Base-by-base conservation (phyloP, 805 yeast genomes). In the Babjeviella inositovora region DNA sequence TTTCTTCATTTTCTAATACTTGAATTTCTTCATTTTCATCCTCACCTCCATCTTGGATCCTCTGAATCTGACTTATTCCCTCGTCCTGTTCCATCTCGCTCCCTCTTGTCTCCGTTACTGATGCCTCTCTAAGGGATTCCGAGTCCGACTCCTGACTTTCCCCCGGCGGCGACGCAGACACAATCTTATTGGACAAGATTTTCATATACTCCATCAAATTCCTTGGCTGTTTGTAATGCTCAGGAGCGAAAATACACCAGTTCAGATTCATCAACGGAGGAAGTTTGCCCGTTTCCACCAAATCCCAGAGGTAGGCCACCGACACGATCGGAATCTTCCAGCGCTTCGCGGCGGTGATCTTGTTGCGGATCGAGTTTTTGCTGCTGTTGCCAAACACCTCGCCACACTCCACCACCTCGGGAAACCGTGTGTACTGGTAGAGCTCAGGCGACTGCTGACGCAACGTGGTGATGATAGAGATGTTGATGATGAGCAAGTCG, bases 291-390 rank as follows among this genome's bases (percentile, higher is more conserved):
- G 30, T 27, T 24, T 57, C 52, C 15, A 63, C 35, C 6, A 56
- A 41, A 31, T 66, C 68, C 65, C 74, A 69, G 4, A 71, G 25
- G 31, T 53, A 71, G 0, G 66, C 60, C 2, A 62, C 28, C 1
- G 75, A 59, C 0, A 67, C 61, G n/a, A 71, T 58, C 1, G 80
- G 79, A 8, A 70, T 57, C 15, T 44, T 37, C 65, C 75, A 63
- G 15, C 46, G 45, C 28, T 65, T 66, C 2, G 76, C 71, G 15
- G 75, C 76, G 23, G 49, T 47, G 22, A 71, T 55, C 33, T 71
- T 71, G 27, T 54, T 62, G 25, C 51, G 61, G 4, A 73, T 55
- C 2, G 72, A 53, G 6, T 53, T 39, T 2, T 47, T 35, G 18
- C 53, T 56, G 8, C 46, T 39, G 15, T 24, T 25, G 21, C 24